Conservation (phyloP, 345 rosid species). For the Sonneratia caseolaris region DNA sequence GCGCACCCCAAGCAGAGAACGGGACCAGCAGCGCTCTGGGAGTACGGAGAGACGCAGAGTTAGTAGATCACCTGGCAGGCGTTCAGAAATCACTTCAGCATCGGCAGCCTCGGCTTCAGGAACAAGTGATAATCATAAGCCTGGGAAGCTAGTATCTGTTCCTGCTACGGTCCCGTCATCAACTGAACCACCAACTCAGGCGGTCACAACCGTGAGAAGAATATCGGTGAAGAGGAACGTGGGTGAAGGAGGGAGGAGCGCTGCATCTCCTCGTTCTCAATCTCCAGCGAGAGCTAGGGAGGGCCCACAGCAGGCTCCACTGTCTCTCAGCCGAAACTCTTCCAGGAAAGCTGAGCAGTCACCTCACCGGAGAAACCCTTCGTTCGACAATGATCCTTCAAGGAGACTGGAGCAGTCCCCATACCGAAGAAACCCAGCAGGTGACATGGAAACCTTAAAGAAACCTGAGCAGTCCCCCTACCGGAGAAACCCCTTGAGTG, state of each 20-base stretch:
- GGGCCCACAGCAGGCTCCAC: constrained; percentile 26
- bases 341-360: constrained; percentile 81
- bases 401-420: constrained; percentile 22
- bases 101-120: constrained; percentile 3
- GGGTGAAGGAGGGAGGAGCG: constrained; percentile 15
- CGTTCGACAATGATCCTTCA: constrained; percentile 59
- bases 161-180: constrained; percentile 64
- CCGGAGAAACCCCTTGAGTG: constrained; percentile 63
- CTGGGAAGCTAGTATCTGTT: constrained; percentile 68
- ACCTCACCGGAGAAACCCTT: constrained; percentile 64
- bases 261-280: constrained; percentile 74
- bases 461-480: constrained; percentile 76
- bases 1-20: constrained; percentile 88
- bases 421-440: constrained; percentile 19
- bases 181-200: constrained; percentile 20
- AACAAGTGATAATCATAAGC: constrained; percentile 18
- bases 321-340: constrained; percentile 55
- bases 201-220: constrained; percentile 31
- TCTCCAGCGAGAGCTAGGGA: constrained; percentile 23
- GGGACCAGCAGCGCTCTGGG: constrained; percentile 53
- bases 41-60: constrained; percentile 53
- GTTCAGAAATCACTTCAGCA: constrained; percentile 37
- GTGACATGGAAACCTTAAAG: constrained; percentile 33
- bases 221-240: constrained; percentile 62
- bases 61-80: constrained; percentile 76